phyloP scores from a whole-genome alignment of 2,329 filamentous ascomycete genomes.

The Colletotrichum cereale region DNA sequence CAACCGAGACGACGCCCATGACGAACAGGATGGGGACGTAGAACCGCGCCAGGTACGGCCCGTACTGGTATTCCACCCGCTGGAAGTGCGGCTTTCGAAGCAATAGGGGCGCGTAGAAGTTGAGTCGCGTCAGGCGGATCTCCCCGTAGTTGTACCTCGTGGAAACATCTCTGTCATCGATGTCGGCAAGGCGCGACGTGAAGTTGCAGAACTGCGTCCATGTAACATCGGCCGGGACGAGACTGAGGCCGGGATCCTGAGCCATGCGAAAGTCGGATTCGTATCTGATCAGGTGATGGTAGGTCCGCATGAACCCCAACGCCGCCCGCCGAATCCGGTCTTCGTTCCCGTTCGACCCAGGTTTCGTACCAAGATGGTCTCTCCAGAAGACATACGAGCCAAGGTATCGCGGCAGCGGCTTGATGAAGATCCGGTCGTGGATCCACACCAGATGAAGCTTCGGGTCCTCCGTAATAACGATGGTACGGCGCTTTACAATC shows the following conservation, averaged over 20 bases:
- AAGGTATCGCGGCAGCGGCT: constrained; percentile 50
- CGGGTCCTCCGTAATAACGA: constrained; percentile 50
- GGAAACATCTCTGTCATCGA: constrained; percentile 39
- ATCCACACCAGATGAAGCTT: constrained; percentile 52
- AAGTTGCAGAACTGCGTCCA: constrained; percentile 43
- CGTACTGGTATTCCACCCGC: constrained; percentile 43
- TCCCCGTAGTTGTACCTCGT: constrained; percentile 37
- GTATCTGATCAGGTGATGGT: constrained; percentile 48
- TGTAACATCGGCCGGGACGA: constrained; percentile 36
- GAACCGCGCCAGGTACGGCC: constrained; percentile 43
- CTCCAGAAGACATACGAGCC: constrained; percentile 46
- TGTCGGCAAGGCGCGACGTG: constrained; percentile 19
- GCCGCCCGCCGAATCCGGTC: constrained; percentile 40
- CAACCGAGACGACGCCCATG: constrained; percentile 42
- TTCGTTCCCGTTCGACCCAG: neutral
- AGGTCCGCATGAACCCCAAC: constrained; percentile 51
- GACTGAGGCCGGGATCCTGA: constrained; percentile 7
- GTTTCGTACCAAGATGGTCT: constrained; percentile 27
- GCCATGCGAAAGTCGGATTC: constrained; percentile 54
- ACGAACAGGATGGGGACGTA: constrained; percentile 45
- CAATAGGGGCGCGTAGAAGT: constrained; percentile 45
- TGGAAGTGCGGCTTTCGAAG: constrained; percentile 44
- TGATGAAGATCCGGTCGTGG: constrained; percentile 47
- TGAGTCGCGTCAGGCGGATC: constrained; percentile 30
- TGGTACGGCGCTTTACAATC: constrained; percentile 44